Evolutionary conservation across 345 rosid genomes (phyloP), one percentile per base, ranked within the genome.

Genomic region (Raphanus sativus): DNA sequence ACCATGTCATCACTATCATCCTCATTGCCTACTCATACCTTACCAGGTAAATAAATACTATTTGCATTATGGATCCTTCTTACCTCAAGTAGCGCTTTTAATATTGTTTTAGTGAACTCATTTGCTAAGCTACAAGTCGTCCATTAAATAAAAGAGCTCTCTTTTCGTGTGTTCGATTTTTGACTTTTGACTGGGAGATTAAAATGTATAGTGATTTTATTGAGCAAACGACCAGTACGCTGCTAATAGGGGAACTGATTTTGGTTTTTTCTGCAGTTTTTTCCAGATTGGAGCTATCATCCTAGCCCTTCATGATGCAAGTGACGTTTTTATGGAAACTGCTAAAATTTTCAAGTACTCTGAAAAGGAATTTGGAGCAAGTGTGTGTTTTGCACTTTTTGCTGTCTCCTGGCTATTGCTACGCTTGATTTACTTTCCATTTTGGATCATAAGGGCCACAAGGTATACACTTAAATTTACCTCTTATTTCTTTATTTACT

Each of bases 341-440:
- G 97, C 99, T 65, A 96, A 96, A 86, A 87, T 96, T 52, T 93
- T 85, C 67, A 96, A 96, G 69, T 93, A 93, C 76, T 86, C 99
- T 42, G 88, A 86, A 75, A 90, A 75, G 59, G 99, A 96, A 82
- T 83, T 91, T 67, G 91, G 93, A 75, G 99, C 99, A 38, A 96
- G 98, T 78, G 87, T 89, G 16, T 86, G 74, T 82, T 96, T 96
- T 85, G 95, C 94, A 74, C 81, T 96, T 33, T 96, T 96, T 86
- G 93, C 96, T 55, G 11, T 90, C 69, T 93, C 98, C n/a, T 96
- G 99, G 99, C 85, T 96, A 10, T 12, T 89, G 56, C 82, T 91
- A 60, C 91, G 99, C 70, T 84, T 96, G 66, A 84, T 96, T 75
- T 88, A 88, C 92, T 93, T 91, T 78, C 99, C 99, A 24, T 91